Percentiles rank a stretch among this genome's conserved stretches.
These are phyloP conservation scores for Blastobotrys illinoisensis DNA, from an alignment of 1,139 yeast species.

Conservation along the genomic window DNA sequence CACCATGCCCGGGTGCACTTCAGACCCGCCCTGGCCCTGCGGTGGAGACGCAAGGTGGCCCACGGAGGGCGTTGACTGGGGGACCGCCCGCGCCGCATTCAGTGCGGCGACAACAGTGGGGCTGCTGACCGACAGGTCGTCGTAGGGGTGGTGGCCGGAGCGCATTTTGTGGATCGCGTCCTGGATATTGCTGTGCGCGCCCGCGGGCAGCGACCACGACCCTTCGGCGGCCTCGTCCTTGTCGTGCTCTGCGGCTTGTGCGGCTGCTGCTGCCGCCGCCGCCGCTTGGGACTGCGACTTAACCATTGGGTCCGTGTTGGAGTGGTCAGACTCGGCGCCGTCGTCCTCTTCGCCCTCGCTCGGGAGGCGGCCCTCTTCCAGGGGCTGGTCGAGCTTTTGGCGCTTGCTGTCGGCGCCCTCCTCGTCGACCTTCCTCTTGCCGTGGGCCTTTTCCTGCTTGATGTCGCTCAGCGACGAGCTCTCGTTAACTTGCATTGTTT, in stretches of 20 bases:
- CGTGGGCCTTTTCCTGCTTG: not conserved
- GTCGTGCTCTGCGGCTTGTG: conserved; percentile 8
- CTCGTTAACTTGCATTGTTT: not conserved
- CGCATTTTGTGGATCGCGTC: not conserved
- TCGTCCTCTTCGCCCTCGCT: not conserved
- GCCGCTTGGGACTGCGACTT: conserved; percentile 6
- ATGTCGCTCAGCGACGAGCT: not conserved
- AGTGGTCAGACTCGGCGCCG: not conserved
- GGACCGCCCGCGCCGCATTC: conserved; percentile 2
- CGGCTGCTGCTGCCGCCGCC: conserved; percentile 14
- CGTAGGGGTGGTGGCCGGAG: not conserved
- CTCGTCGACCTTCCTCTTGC: not conserved
- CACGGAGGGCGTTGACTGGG: not conserved
- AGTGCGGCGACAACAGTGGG: conserved; percentile 7
- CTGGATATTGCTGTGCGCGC: conserved; percentile 3
- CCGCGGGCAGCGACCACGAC: conserved; percentile 1
- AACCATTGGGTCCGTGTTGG: not conserved
- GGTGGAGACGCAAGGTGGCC: not conserved
- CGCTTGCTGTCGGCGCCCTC: not conserved
- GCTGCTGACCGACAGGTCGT: not conserved
- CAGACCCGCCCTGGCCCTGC: not conserved
- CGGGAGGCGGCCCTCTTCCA: not conserved
- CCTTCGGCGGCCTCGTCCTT: conserved; percentile 7
- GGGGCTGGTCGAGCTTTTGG: not conserved
- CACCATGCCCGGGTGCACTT: not conserved